phyloP scores from a whole-genome alignment of 225 moss, liverwort and hornwort genomes.

The Asterella californica region DNA sequence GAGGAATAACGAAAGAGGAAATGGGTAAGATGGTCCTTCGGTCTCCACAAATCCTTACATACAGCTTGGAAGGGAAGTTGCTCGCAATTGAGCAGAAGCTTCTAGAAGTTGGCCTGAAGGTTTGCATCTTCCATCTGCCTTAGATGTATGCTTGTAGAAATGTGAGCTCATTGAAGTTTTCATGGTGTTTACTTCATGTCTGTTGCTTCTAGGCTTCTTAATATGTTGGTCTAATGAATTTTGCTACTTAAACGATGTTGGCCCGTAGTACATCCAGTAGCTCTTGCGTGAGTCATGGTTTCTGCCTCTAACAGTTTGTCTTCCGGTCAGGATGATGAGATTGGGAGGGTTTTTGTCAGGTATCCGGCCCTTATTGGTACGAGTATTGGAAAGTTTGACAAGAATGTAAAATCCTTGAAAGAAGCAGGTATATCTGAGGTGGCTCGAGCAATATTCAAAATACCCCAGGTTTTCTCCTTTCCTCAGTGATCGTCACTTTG shows the following conservation, averaged over 20 bases:
- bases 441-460: conserved; percentile 43
- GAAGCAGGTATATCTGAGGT: conserved; percentile 46
- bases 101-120: conserved; percentile 63
- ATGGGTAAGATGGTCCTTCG: conserved; percentile 54
- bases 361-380: conserved; percentile 47
- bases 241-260: too few relatives aligned
- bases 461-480: conserved; percentile 36
- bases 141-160: not conserved
- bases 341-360: conserved; percentile 49
- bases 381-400: conserved; percentile 50
- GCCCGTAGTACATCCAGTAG: too few relatives aligned
- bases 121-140: conserved; percentile 37
- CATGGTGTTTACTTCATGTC: conserved; percentile 2
- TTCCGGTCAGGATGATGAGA: conserved; percentile 38
- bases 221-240: too few relatives aligned
- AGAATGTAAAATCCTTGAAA: conserved; percentile 39
- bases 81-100: conserved; percentile 59
- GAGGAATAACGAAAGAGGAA: conserved; percentile 62
- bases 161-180: not conserved
- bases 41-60: conserved; percentile 58
- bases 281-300: not conserved
- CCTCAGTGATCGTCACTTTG: too few relatives aligned
- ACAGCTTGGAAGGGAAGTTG: conserved; percentile 60
- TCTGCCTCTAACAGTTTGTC: not conserved
- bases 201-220: not conserved